A percentile compares a stretch with the other conserved stretches of the same genome.
These are phyloP conservation scores for Gigaspora rosea DNA, from an alignment of 192 early-diverging fungal species.

Conservation along the genomic window DNA sequence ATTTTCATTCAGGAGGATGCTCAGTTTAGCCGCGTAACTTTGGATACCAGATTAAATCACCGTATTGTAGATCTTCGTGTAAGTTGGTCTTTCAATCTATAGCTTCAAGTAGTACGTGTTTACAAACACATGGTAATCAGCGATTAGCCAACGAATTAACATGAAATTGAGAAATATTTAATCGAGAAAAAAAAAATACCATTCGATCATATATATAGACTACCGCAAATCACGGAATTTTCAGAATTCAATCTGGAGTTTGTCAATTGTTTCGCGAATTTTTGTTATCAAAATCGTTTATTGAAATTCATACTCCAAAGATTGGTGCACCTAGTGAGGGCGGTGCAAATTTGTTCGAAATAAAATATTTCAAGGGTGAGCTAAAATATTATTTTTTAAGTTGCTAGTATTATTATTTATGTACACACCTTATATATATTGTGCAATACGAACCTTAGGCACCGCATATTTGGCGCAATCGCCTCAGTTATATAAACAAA, in stretches of 20 bases:
- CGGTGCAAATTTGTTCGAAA: slow-evolving; percentile 97
- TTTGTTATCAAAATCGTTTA: slow-evolving; percentile 75
- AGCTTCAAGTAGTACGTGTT: background rate
- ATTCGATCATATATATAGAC: slow-evolving; percentile 53
- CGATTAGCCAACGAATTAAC: background rate
- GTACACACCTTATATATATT: background rate
- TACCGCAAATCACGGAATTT: slow-evolving; percentile 94
- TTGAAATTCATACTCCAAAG: slow-evolving; percentile 99
- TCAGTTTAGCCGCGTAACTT: slow-evolving; percentile 71
- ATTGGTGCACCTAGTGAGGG: slow-evolving; percentile 92
- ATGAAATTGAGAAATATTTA: background rate
- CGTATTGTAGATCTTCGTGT: slow-evolving; percentile 91
- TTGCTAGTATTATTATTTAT: background rate
- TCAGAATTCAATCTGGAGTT: slow-evolving; percentile 94
- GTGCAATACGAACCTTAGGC: slow-evolving; percentile 36
- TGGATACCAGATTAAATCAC: slow-evolving; percentile 95
- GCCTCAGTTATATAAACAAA: slow-evolving; percentile 99
- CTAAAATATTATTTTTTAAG: slow-evolving; percentile 31
- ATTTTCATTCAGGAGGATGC: slow-evolving; percentile 48
- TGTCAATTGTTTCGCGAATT: slow-evolving; percentile 96
- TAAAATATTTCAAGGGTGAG: slow-evolving; percentile 93
- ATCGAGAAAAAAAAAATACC: too few relatives aligned
- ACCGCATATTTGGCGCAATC: slow-evolving; percentile 95
- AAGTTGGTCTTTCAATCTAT: slow-evolving; percentile 28
- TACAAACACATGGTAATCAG: background rate